Evolutionary conservation across 805 yeast species (phyloP).

Genomic region (Metschnikowia noctiluminum): DNA sequence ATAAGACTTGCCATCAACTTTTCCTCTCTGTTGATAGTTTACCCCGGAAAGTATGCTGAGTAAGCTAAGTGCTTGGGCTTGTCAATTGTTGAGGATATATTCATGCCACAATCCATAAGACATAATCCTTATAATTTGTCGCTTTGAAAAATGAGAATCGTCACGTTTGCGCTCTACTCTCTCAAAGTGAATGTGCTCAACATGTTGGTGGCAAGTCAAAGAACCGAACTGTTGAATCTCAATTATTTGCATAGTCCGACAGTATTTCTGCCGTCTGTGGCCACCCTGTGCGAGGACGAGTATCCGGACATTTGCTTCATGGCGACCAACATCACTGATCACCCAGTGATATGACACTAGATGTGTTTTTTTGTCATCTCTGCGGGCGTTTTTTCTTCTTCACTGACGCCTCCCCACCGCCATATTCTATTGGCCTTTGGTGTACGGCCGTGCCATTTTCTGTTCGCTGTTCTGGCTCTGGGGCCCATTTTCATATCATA

Average conservation of each 20-base stretch:
- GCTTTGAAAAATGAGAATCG: constrained; percentile 27
- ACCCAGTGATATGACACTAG: constrained; percentile 22
- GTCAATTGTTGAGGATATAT: too few species aligned
- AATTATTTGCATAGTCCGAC: constrained; percentile 33
- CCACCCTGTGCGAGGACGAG: constrained; percentile 25
- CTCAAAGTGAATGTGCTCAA: constrained; percentile 37
- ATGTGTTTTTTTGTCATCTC: not conserved
- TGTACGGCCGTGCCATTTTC: too few species aligned
- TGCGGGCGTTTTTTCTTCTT: not conserved
- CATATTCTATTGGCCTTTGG: too few species aligned
- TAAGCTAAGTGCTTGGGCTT: too few species aligned
- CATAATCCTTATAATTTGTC: not conserved
- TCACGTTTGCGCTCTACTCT: constrained; percentile 31
- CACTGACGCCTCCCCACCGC: too few species aligned
- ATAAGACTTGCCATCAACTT: not conserved
- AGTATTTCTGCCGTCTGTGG: constrained; percentile 25
- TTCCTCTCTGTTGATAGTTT: too few species aligned
- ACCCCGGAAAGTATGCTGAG: too few species aligned
- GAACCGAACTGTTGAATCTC: constrained; percentile 31
- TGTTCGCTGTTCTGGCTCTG: not conserved
- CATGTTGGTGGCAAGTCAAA: constrained; percentile 31
- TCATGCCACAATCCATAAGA: not conserved
- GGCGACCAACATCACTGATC: constrained; percentile 30
- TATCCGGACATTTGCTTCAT: constrained; percentile 21
- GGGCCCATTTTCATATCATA: not conserved